These are phyloP conservation scores for Debaryomycetaceae sp. DNA, from an alignment of 1,139 yeast genomes.

Conservation along the genomic window DNA sequence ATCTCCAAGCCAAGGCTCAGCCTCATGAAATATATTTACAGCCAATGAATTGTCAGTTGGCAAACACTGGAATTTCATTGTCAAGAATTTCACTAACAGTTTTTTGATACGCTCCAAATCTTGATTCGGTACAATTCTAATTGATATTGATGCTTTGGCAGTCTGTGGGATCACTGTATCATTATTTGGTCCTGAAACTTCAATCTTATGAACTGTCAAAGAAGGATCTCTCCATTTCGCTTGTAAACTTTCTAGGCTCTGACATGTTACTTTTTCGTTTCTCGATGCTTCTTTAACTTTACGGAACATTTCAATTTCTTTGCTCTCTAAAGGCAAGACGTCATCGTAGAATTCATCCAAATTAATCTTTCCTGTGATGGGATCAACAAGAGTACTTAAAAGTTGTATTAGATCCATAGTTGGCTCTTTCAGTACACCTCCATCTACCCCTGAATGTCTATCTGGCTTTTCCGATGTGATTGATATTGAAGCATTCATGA, in stretches of 20 bases:
- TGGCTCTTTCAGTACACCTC: conserved; percentile 88
- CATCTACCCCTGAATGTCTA: conserved; percentile 95
- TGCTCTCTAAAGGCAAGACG: conserved; percentile 51
- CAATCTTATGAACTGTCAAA: conserved; percentile 79
- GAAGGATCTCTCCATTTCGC: conserved; percentile 94
- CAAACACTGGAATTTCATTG: conserved; percentile 29
- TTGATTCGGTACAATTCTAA: conserved; percentile 90
- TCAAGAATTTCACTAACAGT: conserved; percentile 46
- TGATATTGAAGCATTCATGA: conserved; percentile 72
- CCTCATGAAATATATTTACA: conserved; percentile 69
- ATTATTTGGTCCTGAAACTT: conserved; percentile 87
- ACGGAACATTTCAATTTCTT: conserved; percentile 59
- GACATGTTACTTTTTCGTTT: conserved; percentile 20
- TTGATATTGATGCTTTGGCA: conserved; percentile 73
- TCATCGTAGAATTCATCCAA: conserved; percentile 72
- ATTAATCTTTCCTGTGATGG: conserved; percentile 51
- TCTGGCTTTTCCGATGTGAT: conserved; percentile 76
- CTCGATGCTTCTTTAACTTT: conserved; percentile 49
- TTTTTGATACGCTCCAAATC: conserved; percentile 55
- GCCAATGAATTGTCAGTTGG: conserved; percentile 58
- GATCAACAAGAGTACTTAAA: conserved; percentile 59
- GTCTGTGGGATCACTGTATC: conserved; percentile 84
- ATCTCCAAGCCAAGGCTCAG: conserved; percentile 96
- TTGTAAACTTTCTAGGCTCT: conserved; percentile 53
- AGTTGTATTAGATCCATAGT: conserved; percentile 78